Conservation (phyloP, 148 eudicot genomes). For the Rhododendron griersonianum region DNA sequence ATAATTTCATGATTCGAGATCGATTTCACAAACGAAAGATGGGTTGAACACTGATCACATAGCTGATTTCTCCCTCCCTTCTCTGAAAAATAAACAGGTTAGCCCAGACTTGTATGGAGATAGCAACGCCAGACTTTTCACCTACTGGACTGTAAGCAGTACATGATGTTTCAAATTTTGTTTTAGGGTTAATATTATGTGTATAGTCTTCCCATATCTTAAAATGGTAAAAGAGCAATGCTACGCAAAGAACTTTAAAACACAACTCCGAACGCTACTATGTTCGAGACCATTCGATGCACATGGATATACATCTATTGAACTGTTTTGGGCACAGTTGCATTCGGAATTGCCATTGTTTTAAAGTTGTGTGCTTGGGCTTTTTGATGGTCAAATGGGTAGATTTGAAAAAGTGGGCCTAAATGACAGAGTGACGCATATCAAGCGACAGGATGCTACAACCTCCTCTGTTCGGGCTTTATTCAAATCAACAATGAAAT, state of each 20-base stretch:
- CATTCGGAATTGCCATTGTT: neutral
- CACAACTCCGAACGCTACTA: too few relatives aligned
- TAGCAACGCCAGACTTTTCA: constrained; percentile 24
- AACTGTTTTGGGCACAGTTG: neutral
- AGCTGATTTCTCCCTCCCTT: neutral
- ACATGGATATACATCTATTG: too few relatives aligned
- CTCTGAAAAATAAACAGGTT: constrained; percentile 43
- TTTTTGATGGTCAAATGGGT: constrained; percentile 27
- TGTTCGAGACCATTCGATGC: neutral
- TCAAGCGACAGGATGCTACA: constrained; percentile 98
- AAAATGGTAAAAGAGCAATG: neutral
- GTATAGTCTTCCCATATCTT: neutral
- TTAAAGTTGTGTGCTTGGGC: neutral
- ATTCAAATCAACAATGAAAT: constrained; percentile 87
- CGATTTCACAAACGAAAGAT: neutral
- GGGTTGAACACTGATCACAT: neutral
- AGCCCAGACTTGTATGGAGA: constrained; percentile 94
- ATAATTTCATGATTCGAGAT: neutral
- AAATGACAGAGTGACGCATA: constrained; percentile 82
- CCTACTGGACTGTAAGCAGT: constrained; percentile 88
- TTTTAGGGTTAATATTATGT: neutral
- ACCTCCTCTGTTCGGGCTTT: constrained; percentile 91
- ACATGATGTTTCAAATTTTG: neutral
- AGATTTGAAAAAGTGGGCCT: constrained; percentile 14
- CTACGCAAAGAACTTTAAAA: neutral